Conservation (phyloP, 208 protist genomes). For the Crithidia sp. region DNA sequence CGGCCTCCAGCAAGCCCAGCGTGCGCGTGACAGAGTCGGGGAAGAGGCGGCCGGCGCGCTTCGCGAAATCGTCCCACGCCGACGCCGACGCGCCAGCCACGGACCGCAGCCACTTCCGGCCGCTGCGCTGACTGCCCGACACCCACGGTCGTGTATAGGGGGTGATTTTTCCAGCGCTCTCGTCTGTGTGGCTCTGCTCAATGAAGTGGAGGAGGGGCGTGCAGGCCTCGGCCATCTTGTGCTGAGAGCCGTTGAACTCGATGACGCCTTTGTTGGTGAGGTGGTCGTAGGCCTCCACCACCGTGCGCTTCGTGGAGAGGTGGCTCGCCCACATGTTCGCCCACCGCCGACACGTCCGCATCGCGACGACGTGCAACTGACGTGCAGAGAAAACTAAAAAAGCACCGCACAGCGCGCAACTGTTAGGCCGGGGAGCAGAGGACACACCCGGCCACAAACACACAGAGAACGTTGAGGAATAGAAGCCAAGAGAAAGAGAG, state of each 20-base stretch:
- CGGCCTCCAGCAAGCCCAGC: conserved; percentile 45
- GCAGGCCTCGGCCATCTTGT: conserved; percentile 71
- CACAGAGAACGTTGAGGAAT: not conserved
- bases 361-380: conserved; percentile 12
- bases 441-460: not conserved
- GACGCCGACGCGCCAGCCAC: not conserved
- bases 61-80: not conserved
- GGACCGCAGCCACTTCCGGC: conserved; percentile 1
- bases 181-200: conserved; percentile 30
- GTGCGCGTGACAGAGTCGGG: conserved; percentile 29
- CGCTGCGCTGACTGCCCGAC: not conserved
- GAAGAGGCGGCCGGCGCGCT: conserved; percentile 9
- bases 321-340: conserved; percentile 60
- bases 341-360: conserved; percentile 13
- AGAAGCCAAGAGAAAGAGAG: not conserved
- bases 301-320: conserved; percentile 52
- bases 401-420: too few species aligned
- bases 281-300: conserved; percentile 69
- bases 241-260: conserved; percentile 50
- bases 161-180: conserved; percentile 15
- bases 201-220: conserved; percentile 57
- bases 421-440: too few species aligned
- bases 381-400: not conserved
- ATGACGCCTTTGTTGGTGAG: conserved; percentile 74
- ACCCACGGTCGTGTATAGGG: conserved; percentile 6